phyloP scores from a whole-genome alignment of 768 basidiomycete genomes.

The Nevesoporus exiguus region DNA sequence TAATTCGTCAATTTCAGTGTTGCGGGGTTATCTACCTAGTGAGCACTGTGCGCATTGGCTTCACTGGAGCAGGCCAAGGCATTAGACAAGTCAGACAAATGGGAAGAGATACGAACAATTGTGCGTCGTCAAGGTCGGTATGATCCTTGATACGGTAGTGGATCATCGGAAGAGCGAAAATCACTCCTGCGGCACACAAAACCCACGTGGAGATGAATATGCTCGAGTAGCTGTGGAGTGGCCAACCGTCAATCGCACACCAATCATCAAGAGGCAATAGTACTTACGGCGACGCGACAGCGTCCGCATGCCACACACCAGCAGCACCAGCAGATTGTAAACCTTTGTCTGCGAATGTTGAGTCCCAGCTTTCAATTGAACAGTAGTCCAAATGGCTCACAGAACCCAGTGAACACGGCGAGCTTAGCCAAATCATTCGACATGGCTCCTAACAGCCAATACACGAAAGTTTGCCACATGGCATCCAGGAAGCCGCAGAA shows the following conservation, averaged over 20 bases:
- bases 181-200: slow-evolving; percentile 60
- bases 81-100: slow-evolving; percentile 1
- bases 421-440: slow-evolving; percentile 79
- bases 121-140: slow-evolving; percentile 50
- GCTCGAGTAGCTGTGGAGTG: slow-evolving; percentile 52
- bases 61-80: slow-evolving; percentile 10
- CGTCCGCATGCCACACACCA: slow-evolving; percentile 70
- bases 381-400: slow-evolving; percentile 41
- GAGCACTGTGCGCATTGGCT: neutral
- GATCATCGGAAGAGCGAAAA: slow-evolving; percentile 73
- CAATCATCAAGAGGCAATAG: neutral
- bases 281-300: slow-evolving; percentile 55
- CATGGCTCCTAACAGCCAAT: slow-evolving; percentile 85
- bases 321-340: slow-evolving; percentile 77
- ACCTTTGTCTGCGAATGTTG: slow-evolving; percentile 53
- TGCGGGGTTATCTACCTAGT: neutral
- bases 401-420: slow-evolving; percentile 78
- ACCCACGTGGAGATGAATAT: slow-evolving; percentile 74
- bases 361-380: neutral
- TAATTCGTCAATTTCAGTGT: neutral
- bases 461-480: slow-evolving; percentile 82
- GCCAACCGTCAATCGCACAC: neutral
- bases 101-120: slow-evolving; percentile 36
- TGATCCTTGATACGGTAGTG: slow-evolving; percentile 63
- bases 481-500: slow-evolving; percentile 74